Base-by-base conservation (phyloP, 495 filamentous ascomycete genomes). In the Wilcoxina mikolae region DNA sequence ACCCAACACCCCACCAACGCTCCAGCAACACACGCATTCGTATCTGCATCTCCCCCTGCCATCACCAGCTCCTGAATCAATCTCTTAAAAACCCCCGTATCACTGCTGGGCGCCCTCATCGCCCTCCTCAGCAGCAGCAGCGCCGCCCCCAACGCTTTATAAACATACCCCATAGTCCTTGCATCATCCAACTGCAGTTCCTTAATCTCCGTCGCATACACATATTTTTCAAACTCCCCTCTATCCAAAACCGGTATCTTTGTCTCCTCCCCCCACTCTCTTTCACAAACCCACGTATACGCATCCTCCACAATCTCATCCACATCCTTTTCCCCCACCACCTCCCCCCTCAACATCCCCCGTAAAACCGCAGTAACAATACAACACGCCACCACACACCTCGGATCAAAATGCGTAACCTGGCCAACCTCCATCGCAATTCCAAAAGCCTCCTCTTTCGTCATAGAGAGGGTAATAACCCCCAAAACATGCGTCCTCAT, bases 41-140 rank as follows among this genome's bases (percentile, higher is more conserved):
- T 75, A 42, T 76, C 73, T 3, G 72, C 70, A 56, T 76, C 73
- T 0, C 73, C 73, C 4, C 71, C 73, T 10, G 65, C 51, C 70
- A 74, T 72, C 42, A 74, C 64, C 24, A 76, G 58, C 17, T 71
- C 61, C 9, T 68, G 70, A 3, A 73, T 69, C 24, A 73, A 53
- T 18, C 65, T 50, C 48, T 74, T 69, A 51, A 74, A 74, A 17
- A 71, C 31, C 3, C 54, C 35, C 4, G 28, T 44, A 23, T 54
- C 51, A 2, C 52, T 50, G 11, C 41, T 4, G 24, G 56, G 26
- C 38, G 44, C 56, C 3, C 66, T 47, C 24, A 75, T 68, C 2
- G 67, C 70, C 31, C 62, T 39, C 5, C 72, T 56, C 18, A 75
- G 55, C 1, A 64, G 43, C 18, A 72, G 28, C 7, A 75, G 57